Conservation (phyloP, 306 rosid species). For the Cucumis hystrix region DNA sequence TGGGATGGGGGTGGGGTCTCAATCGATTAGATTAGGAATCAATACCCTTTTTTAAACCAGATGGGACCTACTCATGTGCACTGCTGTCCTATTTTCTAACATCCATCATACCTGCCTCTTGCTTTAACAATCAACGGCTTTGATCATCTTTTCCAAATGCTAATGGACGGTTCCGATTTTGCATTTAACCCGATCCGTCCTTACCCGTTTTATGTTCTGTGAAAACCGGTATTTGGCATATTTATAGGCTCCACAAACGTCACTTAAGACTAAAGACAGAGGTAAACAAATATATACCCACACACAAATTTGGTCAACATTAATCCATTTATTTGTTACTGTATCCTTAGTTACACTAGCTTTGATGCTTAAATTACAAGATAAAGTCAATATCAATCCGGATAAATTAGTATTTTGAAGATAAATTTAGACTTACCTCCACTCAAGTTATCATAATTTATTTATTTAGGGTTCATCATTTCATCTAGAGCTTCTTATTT, state of each 20-base stretch:
- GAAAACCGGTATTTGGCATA: neutral
- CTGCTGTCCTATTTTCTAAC: neutral
- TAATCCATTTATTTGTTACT: too few species aligned
- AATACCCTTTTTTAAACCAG: neutral
- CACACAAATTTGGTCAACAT: neutral
- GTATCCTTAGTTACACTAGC: too few species aligned
- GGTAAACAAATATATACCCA: neutral
- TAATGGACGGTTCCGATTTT: neutral
- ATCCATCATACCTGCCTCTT: neutral
- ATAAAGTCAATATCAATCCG: too few species aligned
- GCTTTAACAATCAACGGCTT: neutral
- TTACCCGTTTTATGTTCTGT: neutral
- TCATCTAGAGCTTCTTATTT: too few species aligned
- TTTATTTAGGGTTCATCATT: too few species aligned
- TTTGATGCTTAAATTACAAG: too few species aligned
- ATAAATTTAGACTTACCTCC: too few species aligned
- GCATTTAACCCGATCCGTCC: neutral
- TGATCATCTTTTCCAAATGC: neutral
- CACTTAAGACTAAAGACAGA: neutral
- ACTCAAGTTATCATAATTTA: too few species aligned
- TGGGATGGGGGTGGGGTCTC: neutral
- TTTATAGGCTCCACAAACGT: conserved; percentile 4
- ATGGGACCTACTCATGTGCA: neutral
- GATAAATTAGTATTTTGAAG: too few species aligned
- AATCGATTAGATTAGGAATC: neutral